Percentiles rank a stretch among this genome's conserved stretches.
These are phyloP conservation scores for Epichloe gansuensis DNA, from an alignment of 2,329 filamentous ascomycete genomes.

Conservation along the genomic window DNA sequence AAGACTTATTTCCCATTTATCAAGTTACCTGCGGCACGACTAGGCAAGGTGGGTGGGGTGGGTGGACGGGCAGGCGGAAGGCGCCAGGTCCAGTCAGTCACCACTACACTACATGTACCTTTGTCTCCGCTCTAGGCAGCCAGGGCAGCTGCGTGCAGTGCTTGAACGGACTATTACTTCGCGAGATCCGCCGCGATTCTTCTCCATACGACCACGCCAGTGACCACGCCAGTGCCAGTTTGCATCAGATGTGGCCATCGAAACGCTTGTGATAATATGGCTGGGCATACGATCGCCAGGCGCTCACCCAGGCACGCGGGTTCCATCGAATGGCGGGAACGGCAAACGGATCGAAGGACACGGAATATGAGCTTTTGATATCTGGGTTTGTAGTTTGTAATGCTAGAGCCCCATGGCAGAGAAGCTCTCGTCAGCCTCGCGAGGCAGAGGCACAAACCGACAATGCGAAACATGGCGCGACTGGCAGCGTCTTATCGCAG, in stretches of 20 bases:
- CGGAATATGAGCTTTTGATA: not conserved
- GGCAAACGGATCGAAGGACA: slow-evolving; percentile 1
- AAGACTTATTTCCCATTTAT: no score
- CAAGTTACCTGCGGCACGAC: no score
- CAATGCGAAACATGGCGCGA: not conserved
- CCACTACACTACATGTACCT: no score
- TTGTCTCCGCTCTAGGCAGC: no score
- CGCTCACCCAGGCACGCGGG: slow-evolving; percentile 2
- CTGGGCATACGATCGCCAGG: not conserved
- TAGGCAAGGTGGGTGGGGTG: no score
- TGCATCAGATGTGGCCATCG: slow-evolving; percentile 4
- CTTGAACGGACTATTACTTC: no score
- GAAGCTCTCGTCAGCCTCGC: not conserved
- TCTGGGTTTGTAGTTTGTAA: not conserved
- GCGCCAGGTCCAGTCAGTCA: no score
- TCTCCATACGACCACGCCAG: not conserved
- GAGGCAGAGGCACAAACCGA: not conserved
- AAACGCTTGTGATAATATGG: not conserved
- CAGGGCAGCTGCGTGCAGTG: no score
- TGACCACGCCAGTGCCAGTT: no score
- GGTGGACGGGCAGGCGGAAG: no score
- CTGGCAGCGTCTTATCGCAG: not conserved
- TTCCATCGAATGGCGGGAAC: slow-evolving; percentile 4
- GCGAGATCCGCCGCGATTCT: no score
- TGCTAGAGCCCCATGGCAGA: not conserved